Evolutionary conservation across 2,329 filamentous ascomycete genomes (phyloP).

Genomic region (Cercospora nicotianae): DNA sequence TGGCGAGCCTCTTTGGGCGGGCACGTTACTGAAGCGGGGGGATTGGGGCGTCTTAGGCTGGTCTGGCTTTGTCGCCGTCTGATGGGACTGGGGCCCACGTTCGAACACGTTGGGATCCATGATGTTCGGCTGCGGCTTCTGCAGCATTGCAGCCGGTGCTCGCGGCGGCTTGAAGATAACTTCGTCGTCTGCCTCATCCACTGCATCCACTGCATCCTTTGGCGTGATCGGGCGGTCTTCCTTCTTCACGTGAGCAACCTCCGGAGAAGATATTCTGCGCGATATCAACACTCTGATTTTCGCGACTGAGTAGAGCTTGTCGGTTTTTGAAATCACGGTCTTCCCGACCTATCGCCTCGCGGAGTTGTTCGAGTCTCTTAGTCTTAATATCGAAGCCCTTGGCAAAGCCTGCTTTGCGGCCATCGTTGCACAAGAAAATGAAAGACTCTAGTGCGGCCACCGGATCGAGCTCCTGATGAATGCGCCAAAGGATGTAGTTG

Average conservation of each 20-base stretch:
- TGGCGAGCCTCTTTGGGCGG: slow-evolving; percentile 21
- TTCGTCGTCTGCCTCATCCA: slow-evolving; percentile 23
- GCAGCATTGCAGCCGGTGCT: slow-evolving; percentile 37
- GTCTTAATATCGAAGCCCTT: slow-evolving; percentile 53
- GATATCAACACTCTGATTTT: slow-evolving; percentile 24
- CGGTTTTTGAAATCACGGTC: slow-evolving; percentile 49
- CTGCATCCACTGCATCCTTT: slow-evolving; percentile 7
- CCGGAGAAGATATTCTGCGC: not conserved
- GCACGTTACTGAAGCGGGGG: slow-evolving; percentile 17
- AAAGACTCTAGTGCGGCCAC: slow-evolving; percentile 51
- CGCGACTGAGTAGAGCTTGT: slow-evolving; percentile 33
- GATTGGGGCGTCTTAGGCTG: slow-evolving; percentile 22
- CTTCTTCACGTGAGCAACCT: not conserved
- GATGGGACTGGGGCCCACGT: slow-evolving; percentile 36
- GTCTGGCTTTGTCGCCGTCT: slow-evolving; percentile 5
- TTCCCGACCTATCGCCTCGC: slow-evolving; percentile 51
- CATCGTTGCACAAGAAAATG: slow-evolving; percentile 54
- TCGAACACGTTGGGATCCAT: slow-evolving; percentile 52
- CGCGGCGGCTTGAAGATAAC: slow-evolving; percentile 35
- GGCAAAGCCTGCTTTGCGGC: slow-evolving; percentile 47
- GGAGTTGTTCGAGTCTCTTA: slow-evolving; percentile 52
- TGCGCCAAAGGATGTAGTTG: slow-evolving; percentile 54
- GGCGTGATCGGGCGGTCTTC: slow-evolving; percentile 8
- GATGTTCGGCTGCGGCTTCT: slow-evolving; percentile 35
- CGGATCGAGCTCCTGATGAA: slow-evolving; percentile 51